Conservation (phyloP, 768 basidiomycete genomes). For the Suillus weaverae region DNA sequence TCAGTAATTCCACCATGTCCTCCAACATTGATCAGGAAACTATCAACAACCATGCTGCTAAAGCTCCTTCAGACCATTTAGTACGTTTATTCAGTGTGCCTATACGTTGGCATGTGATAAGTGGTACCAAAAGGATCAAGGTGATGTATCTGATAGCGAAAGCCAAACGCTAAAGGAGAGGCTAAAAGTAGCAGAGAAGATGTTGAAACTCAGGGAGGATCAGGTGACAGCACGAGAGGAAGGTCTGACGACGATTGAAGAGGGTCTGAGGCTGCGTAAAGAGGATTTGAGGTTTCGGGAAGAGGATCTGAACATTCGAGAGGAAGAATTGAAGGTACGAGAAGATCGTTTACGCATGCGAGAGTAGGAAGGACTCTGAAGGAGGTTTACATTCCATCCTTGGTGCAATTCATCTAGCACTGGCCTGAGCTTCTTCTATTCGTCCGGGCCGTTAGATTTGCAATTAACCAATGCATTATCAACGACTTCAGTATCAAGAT, state of each 20-base stretch:
- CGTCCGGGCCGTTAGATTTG: background rate
- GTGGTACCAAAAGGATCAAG: background rate
- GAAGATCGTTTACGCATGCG: background rate
- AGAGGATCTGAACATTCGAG: slow-evolving; percentile 3
- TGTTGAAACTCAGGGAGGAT: background rate
- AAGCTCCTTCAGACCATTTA: background rate
- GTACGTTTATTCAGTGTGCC: background rate
- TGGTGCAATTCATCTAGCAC: background rate
- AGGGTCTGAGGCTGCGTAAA: slow-evolving; percentile 4
- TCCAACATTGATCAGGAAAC: background rate
- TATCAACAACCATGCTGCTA: background rate
- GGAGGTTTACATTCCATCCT: background rate
- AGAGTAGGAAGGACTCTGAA: background rate
- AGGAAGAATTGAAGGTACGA: slow-evolving; percentile 5
- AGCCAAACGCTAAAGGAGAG: background rate
- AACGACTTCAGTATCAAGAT: no score
- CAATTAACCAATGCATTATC: background rate
- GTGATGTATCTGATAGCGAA: background rate
- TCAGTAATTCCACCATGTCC: background rate
- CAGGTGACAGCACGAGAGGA: slow-evolving; percentile 1
- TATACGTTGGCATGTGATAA: background rate
- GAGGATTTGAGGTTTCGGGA: background rate
- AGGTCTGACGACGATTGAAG: background rate
- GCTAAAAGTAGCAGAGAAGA: background rate
- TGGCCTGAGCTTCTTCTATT: background rate